Evolutionary conservation across 768 basidiomycete species (phyloP).

Genomic region (Sporobolomyces roseus): DNA sequence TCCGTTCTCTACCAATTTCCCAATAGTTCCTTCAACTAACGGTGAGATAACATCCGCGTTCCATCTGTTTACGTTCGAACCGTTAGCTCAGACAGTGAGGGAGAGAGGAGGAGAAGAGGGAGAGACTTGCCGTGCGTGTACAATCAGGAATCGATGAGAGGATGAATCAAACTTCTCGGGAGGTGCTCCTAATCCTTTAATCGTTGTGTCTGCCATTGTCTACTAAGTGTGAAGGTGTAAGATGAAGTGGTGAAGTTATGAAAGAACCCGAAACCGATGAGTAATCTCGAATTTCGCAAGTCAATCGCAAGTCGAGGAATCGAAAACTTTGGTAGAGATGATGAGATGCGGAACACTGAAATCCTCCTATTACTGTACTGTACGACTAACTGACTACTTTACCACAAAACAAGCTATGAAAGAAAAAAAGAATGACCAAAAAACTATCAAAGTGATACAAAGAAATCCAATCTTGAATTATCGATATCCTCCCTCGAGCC

Average conservation of each 20-base stretch:
- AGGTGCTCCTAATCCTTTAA: conserved; percentile 38
- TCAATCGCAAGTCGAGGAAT: neutral
- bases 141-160: conserved; percentile 75
- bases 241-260: neutral
- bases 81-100: too few species aligned
- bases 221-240: neutral
- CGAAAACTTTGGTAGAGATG: too few species aligned
- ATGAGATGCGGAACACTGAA: too few species aligned
- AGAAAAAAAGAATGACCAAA: neutral
- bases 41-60: conserved; percentile 82
- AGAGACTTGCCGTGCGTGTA: conserved; percentile 68
- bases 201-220: conserved; percentile 27
- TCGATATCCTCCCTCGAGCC: too few species aligned
- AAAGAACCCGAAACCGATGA: too few species aligned
- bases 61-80: conserved; percentile 56
- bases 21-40: conserved; percentile 71
- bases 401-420: too few species aligned
- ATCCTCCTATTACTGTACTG: too few species aligned
- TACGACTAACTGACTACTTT: too few species aligned
- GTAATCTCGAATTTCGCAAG: too few species aligned
- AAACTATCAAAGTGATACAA: neutral
- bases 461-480: too few species aligned
- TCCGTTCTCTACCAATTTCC: conserved; percentile 75
- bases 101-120: neutral
- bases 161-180: conserved; percentile 68